These are phyloP conservation scores for Monascus ruber DNA, from an alignment of 2,329 filamentous ascomycete genomes.

Conservation along the genomic window DNA sequence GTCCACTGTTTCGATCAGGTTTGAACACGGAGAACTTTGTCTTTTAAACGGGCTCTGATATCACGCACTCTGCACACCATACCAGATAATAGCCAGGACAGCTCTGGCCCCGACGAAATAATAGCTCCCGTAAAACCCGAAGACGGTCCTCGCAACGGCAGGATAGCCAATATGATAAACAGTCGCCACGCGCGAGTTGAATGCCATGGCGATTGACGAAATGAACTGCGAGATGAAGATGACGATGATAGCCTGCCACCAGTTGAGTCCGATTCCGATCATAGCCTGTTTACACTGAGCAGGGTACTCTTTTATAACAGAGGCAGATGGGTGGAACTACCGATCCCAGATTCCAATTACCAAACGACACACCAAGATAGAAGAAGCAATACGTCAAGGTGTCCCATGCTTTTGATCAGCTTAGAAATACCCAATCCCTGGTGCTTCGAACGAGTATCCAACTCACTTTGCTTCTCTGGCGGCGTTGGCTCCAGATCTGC, in stretches of 20 bases:
- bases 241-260: conserved; percentile 35
- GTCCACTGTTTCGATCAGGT: conserved; percentile 5
- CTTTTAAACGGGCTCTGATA: not conserved
- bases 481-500: no score
- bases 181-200: conserved; percentile 33
- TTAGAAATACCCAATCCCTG: no score
- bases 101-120: conserved; percentile 33
- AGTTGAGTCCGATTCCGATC: conserved; percentile 28
- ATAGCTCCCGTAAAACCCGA: conserved; percentile 34
- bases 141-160: conserved; percentile 25
- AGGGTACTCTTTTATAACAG: no score
- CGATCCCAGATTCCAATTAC: no score
- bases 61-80: conserved; percentile 18
- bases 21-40: conserved; percentile 1
- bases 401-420: no score
- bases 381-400: no score
- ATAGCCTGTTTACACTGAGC: no score
- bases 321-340: no score
- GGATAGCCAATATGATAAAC: conserved; percentile 36
- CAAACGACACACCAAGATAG: no score
- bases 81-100: conserved; percentile 32
- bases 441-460: no score
- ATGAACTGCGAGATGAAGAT: conserved; percentile 35
- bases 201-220: conserved; percentile 32
- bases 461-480: no score